Percentiles rank a stretch among this genome's conserved stretches.
These are phyloP conservation scores for Aspergillus sergii DNA, from an alignment of 2,329 filamentous ascomycete species.

Conservation along the genomic window DNA sequence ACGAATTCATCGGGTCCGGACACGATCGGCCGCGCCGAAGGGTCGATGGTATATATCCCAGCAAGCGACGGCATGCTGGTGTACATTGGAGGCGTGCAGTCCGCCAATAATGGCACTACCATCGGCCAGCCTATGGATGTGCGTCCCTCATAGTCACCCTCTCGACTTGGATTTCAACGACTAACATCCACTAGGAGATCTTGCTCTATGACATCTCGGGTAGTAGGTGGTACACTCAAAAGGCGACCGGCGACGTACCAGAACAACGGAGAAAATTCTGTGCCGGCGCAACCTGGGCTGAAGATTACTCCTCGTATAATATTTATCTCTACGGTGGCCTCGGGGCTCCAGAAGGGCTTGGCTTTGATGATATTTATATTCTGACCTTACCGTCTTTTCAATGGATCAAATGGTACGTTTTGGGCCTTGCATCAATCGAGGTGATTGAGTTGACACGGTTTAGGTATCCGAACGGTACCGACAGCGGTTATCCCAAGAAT, in stretches of 20 bases:
- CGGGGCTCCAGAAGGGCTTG: not conserved
- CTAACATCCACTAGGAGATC: constrained; percentile 2
- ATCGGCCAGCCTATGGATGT: constrained; percentile 4
- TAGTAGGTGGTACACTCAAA: constrained; percentile 12
- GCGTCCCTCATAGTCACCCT: not conserved
- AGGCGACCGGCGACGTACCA: constrained; percentile 11
- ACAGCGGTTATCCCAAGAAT: not conserved
- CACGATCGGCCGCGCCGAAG: constrained; percentile 9
- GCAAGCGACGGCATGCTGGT: constrained; percentile 12
- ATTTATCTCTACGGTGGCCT: constrained; percentile 7
- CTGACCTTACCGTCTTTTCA: constrained; percentile 2
- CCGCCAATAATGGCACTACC: not conserved
- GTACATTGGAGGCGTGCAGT: constrained; percentile 7
- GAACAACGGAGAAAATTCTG: constrained; percentile 6
- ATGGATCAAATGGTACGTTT: constrained; percentile 9
- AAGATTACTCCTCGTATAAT: constrained; percentile 11
- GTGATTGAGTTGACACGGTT: not conserved
- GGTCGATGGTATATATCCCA: constrained; percentile 10
- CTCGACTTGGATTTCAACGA: too few species aligned
- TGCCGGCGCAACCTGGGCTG: constrained; percentile 5
- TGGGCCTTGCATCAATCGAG: not conserved
- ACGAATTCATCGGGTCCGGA: constrained; percentile 9
- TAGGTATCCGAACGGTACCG: not conserved
- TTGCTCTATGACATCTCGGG: constrained; percentile 9
- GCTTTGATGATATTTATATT: constrained; percentile 7